Percentiles rank a stretch among this genome's conserved stretches.
These are phyloP conservation scores for Teunomyces tritomae DNA, from an alignment of 805 yeast species.

Conservation along the genomic window DNA sequence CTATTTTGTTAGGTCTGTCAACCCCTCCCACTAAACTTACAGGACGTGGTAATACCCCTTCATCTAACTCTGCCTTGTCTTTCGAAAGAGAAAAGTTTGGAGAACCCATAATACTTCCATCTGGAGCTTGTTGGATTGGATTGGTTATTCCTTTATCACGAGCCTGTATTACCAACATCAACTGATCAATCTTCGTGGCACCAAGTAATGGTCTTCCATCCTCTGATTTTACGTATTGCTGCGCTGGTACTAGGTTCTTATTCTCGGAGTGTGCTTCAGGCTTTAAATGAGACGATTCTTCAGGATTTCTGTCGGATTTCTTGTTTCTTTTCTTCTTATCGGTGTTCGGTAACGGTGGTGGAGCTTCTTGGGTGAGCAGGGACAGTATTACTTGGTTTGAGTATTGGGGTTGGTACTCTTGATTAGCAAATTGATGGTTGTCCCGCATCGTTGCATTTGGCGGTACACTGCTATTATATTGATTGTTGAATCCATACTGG, in stretches of 20 bases:
- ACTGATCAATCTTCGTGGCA: slow-evolving; percentile 84
- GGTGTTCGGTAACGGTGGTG: slow-evolving; percentile 7
- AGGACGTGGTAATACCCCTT: slow-evolving; percentile 51
- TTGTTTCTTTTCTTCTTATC: slow-evolving; percentile 2
- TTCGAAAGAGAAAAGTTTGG: slow-evolving; percentile 14
- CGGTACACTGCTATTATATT: slow-evolving; percentile 7
- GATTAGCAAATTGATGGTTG: background rate
- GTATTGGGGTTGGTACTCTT: slow-evolving; percentile 6
- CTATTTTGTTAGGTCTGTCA: slow-evolving; percentile 51
- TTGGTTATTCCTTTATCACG: slow-evolving; percentile 73
- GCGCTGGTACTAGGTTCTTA: slow-evolving; percentile 42
- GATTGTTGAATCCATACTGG: slow-evolving; percentile 3
- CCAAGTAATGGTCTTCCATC: slow-evolving; percentile 74
- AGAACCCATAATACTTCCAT: slow-evolving; percentile 63
- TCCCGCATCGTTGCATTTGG: slow-evolving; percentile 12
- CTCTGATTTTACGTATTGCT: slow-evolving; percentile 47
- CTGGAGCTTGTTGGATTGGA: slow-evolving; percentile 60
- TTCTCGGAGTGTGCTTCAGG: slow-evolving; percentile 5
- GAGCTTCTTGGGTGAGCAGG: slow-evolving; percentile 13
- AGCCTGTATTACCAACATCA: slow-evolving; percentile 90
- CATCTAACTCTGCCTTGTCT: slow-evolving; percentile 23
- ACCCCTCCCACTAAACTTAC: slow-evolving; percentile 77
- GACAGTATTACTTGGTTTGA: slow-evolving; percentile 2
- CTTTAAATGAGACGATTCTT: background rate
- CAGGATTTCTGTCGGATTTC: background rate